Conservation (phyloP, 2,329 filamentous ascomycete genomes). For the Ceratocystis lukuohia region DNA sequence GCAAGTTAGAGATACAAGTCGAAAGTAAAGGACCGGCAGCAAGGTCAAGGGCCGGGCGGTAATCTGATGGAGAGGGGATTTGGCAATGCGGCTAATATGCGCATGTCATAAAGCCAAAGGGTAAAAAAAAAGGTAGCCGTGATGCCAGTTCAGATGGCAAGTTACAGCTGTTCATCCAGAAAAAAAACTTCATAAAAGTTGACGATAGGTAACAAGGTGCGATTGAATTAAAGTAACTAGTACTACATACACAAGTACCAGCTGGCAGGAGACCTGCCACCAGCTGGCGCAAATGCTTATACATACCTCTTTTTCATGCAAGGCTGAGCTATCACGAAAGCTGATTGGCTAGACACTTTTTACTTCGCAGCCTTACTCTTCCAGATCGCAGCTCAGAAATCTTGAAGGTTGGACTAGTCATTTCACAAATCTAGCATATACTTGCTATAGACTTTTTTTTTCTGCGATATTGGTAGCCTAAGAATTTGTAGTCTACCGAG, state of each 20-base stretch:
- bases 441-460: too few species aligned
- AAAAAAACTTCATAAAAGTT: neutral
- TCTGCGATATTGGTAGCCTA: too few species aligned
- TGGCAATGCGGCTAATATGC: too few species aligned
- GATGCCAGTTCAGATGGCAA: neutral
- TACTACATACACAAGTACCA: neutral
- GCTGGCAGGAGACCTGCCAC: neutral
- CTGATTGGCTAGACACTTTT: constrained; percentile 14
- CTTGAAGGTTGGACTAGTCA: neutral
- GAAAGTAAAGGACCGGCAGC: too few species aligned
- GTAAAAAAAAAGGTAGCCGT: too few species aligned
- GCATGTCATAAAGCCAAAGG: too few species aligned
- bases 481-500: too few species aligned
- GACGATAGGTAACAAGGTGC: neutral
- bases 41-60: too few species aligned
- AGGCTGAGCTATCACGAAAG: constrained; percentile 12
- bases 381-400: neutral
- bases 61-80: neutral
- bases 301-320: constrained; percentile 3
- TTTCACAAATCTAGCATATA: too few species aligned
- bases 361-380: constrained; percentile 13
- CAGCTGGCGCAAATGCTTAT: neutral
- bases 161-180: neutral
- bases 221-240: neutral
- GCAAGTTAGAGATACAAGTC: too few species aligned